Evolutionary conservation across 164 flowering plant genomes (phyloP), one percentile per base, ranked within the genome.

Genomic region (Nymphaea thermarum): DNA sequence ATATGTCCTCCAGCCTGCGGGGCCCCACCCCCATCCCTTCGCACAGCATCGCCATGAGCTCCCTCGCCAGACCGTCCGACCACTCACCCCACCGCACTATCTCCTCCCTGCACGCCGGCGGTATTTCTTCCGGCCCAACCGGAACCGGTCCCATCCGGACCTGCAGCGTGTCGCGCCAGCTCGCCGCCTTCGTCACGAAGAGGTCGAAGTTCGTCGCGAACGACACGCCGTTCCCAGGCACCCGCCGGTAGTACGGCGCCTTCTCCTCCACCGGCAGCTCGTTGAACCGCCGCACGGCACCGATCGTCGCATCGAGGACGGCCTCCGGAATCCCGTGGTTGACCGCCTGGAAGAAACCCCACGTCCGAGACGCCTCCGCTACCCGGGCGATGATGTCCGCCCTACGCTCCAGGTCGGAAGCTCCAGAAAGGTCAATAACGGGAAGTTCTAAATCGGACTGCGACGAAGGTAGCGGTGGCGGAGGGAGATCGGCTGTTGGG

Each of bases 331-430:
- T 43, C 0, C 72, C 76, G 45, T 79, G 80, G 64, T 77, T 74
- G 53, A 72, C 18, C 43, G 74, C 57, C 17, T 74, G 73, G 70
- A 77, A 77, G 72, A 80, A 77, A 17, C 80, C 80, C 51, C 63
- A 74, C 14, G 67, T 60, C 16, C 14, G 15, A 2, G 76, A 43
- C 2, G 82, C 80, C 4, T 64, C 62, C 2, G 63, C 51, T 44
- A 79, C 43, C 47, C 71, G 75, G 3, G 68, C 62, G 53, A 77
- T 66, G 60, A 69, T 66, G 0, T 43, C 70, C 7, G 70, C 11
- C 16, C 71, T 53, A 3, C 44, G 66, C 0, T 5, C 53, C 7
- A 43, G 47, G 15, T 64, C 25, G 10, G 61, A 43, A 3, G 44
- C 17, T 11, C 63, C 60, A 36, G 75, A 67, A 44, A 80, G 68